Evolutionary conservation across 2,329 filamentous ascomycete species (phyloP).

Genomic region (Monilinia polystroma): DNA sequence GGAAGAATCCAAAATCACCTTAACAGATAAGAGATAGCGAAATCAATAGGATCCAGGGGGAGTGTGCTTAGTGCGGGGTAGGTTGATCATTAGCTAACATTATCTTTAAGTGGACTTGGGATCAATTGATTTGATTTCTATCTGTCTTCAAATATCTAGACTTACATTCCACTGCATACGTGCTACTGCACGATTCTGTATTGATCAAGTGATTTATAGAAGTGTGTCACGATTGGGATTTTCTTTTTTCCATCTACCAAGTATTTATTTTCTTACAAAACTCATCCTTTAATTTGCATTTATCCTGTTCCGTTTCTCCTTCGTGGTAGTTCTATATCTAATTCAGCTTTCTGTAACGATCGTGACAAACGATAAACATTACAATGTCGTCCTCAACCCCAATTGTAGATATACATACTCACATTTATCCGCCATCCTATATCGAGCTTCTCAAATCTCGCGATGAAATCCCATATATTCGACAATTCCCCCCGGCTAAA

Average conservation of each 20-base stretch:
- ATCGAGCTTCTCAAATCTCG: slow-evolving; percentile 60
- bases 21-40: slow-evolving; percentile 1
- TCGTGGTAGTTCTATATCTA: no score
- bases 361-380: background rate
- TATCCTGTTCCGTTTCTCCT: background rate
- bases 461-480: slow-evolving; percentile 66
- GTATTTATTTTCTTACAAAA: background rate
- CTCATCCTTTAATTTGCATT: background rate
- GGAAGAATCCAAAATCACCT: no score
- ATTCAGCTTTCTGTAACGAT: background rate
- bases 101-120: background rate
- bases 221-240: background rate
- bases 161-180: slow-evolving; percentile 10
- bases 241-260: background rate
- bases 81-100: background rate
- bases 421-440: slow-evolving; percentile 67
- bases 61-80: slow-evolving; percentile 19
- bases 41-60: background rate
- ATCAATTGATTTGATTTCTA: background rate
- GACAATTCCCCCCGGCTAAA: slow-evolving; percentile 57
- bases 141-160: background rate
- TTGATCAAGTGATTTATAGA: slow-evolving; percentile 1
- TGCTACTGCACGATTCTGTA: no score
- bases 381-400: slow-evolving; percentile 37
- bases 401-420: slow-evolving; percentile 67